Evolutionary conservation across 2,329 filamentous ascomycete genomes (phyloP).

Genomic region (Coleophoma eucalyptorum): DNA sequence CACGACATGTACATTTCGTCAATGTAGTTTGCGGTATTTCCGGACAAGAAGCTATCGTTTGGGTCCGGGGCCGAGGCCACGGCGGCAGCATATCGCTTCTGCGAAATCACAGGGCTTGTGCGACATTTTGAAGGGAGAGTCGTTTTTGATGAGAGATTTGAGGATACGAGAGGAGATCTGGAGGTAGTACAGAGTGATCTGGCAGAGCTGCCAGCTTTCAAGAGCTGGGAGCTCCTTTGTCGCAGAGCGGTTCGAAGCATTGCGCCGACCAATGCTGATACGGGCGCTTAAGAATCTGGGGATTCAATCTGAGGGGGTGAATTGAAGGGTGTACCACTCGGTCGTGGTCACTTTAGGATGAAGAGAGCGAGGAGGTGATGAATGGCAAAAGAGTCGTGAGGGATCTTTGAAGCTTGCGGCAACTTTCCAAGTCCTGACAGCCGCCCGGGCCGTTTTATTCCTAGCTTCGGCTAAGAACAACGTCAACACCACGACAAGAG

Average conservation of each 20-base stretch:
- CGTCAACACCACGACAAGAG: background rate
- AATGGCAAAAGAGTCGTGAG: conserved; percentile 26
- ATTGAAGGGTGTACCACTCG: conserved; percentile 3
- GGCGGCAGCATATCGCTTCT: conserved; percentile 52
- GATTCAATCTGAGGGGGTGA: no score
- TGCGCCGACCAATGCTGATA: conserved; percentile 38
- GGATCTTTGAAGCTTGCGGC: background rate
- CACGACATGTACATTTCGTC: conserved; percentile 99
- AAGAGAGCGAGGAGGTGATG: background rate
- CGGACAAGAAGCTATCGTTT: conserved; percentile 94
- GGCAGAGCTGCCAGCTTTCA: conserved; percentile 45
- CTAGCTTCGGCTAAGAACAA: background rate
- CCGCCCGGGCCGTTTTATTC: background rate
- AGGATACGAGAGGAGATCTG: conserved; percentile 37
- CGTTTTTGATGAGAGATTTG: conserved; percentile 29
- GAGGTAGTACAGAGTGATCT: conserved; percentile 27
- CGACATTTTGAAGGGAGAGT: conserved; percentile 42
- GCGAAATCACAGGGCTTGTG: conserved; percentile 39
- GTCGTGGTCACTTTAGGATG: conserved; percentile 2
- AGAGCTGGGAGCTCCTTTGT: conserved; percentile 61
- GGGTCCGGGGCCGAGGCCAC: conserved; percentile 62
- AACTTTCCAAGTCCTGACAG: background rate
- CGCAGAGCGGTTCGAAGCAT: conserved; percentile 72
- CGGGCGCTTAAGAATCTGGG: no score
- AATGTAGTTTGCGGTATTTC: conserved; percentile 97